Conservation (phyloP, 768 basidiomycete genomes). For the Lentinula boryana region DNA sequence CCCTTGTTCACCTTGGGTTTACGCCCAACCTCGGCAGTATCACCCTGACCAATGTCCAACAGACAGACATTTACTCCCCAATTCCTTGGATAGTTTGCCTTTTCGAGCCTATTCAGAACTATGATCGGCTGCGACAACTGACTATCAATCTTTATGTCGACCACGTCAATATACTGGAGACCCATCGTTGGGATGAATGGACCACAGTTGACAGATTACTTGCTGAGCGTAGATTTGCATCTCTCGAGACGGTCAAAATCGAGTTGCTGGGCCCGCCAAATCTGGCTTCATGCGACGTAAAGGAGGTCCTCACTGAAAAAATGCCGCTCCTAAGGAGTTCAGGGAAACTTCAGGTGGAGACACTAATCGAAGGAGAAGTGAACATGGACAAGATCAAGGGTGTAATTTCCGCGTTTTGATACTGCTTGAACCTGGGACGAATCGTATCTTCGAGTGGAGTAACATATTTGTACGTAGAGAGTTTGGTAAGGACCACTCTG, state of each 20-base stretch:
- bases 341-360: not conserved
- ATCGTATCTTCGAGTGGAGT: no score
- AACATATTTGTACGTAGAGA: no score
- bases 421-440: no score
- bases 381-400: not conserved
- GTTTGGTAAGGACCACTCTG: no score
- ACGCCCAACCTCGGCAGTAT: not conserved
- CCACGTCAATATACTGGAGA: not conserved
- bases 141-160: not conserved
- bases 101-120: not conserved
- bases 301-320: not conserved
- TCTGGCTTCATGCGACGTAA: not conserved
- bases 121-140: not conserved
- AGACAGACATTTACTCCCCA: not conserved
- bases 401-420: not conserved
- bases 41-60: not conserved
- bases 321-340: not conserved
- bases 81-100: not conserved
- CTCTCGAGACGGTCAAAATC: slow-evolving; percentile 3
- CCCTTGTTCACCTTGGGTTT: not conserved
- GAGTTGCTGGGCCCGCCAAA: not conserved
- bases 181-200: slow-evolving; percentile 2
- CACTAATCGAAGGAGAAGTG: not conserved
- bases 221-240: not conserved
- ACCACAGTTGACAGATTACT: not conserved